A percentile compares a stretch with the other conserved stretches of the same genome.
These are phyloP conservation scores for Sclerotinia glacialis DNA, from an alignment of 2,329 filamentous ascomycete genomes.

Conservation along the genomic window DNA sequence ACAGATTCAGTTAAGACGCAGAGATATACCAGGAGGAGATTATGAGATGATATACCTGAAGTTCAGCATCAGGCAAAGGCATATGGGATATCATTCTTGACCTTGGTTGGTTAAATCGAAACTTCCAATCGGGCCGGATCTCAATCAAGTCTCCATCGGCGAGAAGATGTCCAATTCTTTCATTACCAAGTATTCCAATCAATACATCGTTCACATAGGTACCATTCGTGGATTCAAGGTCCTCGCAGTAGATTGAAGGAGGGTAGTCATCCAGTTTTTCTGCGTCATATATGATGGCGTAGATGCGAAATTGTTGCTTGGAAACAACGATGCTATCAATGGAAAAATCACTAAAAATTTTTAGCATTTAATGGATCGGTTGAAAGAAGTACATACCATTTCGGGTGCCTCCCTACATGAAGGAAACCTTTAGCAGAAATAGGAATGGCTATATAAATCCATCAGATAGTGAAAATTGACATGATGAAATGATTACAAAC, in stretches of 20 bases:
- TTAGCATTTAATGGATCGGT: not conserved
- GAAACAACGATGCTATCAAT: conserved; percentile 48
- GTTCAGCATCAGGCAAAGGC: conserved; percentile 40
- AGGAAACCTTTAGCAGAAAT: conserved; percentile 2
- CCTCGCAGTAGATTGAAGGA: conserved; percentile 53
- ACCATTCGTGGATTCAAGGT: conserved; percentile 53
- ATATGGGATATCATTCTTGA: conserved; percentile 23
- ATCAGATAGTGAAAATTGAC: conserved; percentile 1
- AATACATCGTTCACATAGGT: conserved; percentile 50
- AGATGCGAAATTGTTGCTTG: conserved; percentile 54
- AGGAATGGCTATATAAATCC: conserved; percentile 9
- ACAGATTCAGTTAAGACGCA: conserved; percentile 14
- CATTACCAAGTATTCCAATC: conserved; percentile 44
- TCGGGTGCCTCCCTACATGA: conserved; percentile 36
- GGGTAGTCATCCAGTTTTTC: conserved; percentile 31
- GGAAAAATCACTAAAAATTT: conserved; percentile 38
- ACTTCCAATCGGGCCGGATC: conserved; percentile 42
- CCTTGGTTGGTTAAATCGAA: conserved; percentile 40
- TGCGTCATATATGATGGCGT: conserved; percentile 51
- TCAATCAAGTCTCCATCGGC: conserved; percentile 50
- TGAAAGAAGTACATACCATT: conserved; percentile 32
- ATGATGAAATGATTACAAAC: conserved; percentile 2
- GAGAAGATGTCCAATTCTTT: conserved; percentile 47
- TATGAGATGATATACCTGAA: conserved; percentile 33
- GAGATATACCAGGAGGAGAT: not conserved